phyloP scores from a whole-genome alignment of 2,329 filamentous ascomycete species.

The Fusarium keratoplasticum region DNA sequence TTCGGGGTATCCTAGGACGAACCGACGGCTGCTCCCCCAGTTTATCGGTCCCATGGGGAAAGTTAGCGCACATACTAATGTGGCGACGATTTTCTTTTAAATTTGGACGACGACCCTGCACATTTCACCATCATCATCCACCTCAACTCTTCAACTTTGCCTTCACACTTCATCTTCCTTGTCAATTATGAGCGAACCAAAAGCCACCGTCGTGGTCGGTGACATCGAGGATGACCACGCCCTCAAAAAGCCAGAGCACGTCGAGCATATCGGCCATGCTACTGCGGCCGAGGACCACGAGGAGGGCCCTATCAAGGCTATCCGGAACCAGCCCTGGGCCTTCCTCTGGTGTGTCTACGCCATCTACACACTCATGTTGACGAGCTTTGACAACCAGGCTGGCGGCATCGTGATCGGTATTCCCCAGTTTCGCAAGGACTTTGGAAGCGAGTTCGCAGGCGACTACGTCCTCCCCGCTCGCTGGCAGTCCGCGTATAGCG shows the following conservation, averaged over 20 bases:
- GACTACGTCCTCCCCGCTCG: conserved; percentile 29
- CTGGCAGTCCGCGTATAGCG: conserved; percentile 36
- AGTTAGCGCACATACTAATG: background rate
- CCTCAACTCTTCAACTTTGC: background rate
- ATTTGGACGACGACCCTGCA: background rate
- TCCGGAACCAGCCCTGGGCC: conserved; percentile 23
- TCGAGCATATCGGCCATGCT: conserved; percentile 27
- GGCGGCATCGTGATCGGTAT: conserved; percentile 27
- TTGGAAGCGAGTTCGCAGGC: conserved; percentile 19
- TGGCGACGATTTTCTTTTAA: background rate
- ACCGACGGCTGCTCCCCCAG: background rate
- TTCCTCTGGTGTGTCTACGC: conserved; percentile 34
- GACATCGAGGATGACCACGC: conserved; percentile 18
- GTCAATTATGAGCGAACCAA: background rate
- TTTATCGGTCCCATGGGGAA: background rate
- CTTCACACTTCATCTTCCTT: background rate
- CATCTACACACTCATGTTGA: conserved; percentile 30
- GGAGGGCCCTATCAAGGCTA: conserved; percentile 21
- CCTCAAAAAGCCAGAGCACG: conserved; percentile 21
- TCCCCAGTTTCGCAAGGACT: conserved; percentile 35
- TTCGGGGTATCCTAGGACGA: background rate
- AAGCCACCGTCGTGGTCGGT: background rate
- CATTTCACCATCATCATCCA: background rate
- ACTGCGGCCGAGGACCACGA: conserved; percentile 28
- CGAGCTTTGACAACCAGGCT: conserved; percentile 36